Conservation (phyloP, 2,329 filamentous ascomycete genomes). For the Geosmithia morbida region DNA sequence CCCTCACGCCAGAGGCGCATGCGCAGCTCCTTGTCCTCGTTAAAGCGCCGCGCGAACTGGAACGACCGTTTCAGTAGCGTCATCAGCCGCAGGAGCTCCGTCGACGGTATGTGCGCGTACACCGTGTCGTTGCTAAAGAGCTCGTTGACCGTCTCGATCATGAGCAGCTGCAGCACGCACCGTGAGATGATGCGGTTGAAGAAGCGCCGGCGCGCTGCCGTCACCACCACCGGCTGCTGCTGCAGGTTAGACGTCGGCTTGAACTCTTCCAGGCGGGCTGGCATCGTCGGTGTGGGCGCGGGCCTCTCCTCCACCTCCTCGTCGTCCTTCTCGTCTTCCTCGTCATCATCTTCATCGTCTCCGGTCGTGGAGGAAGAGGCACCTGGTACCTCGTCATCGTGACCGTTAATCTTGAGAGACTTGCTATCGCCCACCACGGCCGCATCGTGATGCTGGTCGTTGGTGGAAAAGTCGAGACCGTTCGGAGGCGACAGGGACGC, state of each 20-base stretch:
- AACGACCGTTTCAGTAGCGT: conserved; percentile 88
- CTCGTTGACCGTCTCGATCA: conserved; percentile 99
- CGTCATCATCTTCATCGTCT: not conserved
- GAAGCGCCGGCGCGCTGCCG: conserved; percentile 80
- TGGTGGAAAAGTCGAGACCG: conserved; percentile 31
- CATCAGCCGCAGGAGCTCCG: conserved; percentile 86
- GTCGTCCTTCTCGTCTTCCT: conserved; percentile 8
- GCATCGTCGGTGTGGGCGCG: not conserved
- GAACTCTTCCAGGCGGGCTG: conserved; percentile 62
- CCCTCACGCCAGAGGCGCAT: conserved; percentile 93
- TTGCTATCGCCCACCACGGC: conserved; percentile 30
- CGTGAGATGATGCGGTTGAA: conserved; percentile 99
- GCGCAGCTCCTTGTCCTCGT: conserved; percentile 89
- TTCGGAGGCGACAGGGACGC: conserved; percentile 37
- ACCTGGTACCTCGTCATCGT: conserved; percentile 14
- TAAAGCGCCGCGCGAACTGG: conserved; percentile 93
- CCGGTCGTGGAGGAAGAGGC: too few relatives aligned
- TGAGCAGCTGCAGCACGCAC: conserved; percentile 90
- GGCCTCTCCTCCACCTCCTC: conserved; percentile 18
- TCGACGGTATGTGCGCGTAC: conserved; percentile 82
- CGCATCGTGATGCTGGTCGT: conserved; percentile 15
- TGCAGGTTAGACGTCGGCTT: conserved; percentile 62
- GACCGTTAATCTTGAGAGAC: conserved; percentile 46
- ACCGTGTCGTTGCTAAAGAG: conserved; percentile 96
- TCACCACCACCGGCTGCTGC: conserved; percentile 83